Evolutionary conservation across 1,284 basidiomycete species (phyloP).

Genomic region (Trichosporon ovoides): DNA sequence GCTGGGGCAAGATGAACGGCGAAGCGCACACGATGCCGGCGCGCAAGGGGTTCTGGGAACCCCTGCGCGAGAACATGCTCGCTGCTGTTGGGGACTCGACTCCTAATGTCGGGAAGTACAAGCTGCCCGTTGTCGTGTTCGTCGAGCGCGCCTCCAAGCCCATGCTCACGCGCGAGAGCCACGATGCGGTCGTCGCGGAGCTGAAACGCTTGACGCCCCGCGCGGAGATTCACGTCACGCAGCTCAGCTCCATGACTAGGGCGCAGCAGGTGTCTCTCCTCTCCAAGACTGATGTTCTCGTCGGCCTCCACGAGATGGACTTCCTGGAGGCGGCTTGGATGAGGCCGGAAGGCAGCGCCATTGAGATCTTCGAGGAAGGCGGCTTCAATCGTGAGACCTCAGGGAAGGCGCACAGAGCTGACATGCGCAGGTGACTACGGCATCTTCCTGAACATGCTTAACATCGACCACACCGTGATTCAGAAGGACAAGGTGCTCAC

Average conservation of each 20-base stretch:
- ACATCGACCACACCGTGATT: constrained; percentile 34
- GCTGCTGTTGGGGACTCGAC: constrained; percentile 21
- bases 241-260: constrained; percentile 29
- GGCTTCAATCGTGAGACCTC: constrained; percentile 31
- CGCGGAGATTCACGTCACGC: constrained; percentile 43
- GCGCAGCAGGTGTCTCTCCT: constrained; percentile 34
- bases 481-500: constrained; percentile 19
- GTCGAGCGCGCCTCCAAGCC: constrained; percentile 22
- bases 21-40: constrained; percentile 23
- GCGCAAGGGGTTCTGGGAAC: constrained; percentile 29
- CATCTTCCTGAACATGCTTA: constrained; percentile 30
- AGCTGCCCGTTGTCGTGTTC: constrained; percentile 41
- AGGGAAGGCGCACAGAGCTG: not conserved
- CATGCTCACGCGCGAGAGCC: constrained; percentile 24
- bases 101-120: constrained; percentile 15
- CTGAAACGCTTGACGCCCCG: constrained; percentile 34
- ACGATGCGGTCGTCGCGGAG: constrained; percentile 29
- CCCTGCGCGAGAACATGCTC: constrained; percentile 30
- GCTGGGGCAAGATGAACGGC: constrained; percentile 46
- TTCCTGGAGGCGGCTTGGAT: constrained; percentile 37
- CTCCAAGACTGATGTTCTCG: constrained; percentile 34
- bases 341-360: constrained; percentile 24
- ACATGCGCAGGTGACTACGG: constrained; percentile 31
- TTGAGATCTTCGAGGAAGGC: constrained; percentile 32
- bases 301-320: constrained; percentile 35